phyloP scores from a whole-genome alignment of 768 basidiomycete species.

The Kwoniella dendrophila region DNA sequence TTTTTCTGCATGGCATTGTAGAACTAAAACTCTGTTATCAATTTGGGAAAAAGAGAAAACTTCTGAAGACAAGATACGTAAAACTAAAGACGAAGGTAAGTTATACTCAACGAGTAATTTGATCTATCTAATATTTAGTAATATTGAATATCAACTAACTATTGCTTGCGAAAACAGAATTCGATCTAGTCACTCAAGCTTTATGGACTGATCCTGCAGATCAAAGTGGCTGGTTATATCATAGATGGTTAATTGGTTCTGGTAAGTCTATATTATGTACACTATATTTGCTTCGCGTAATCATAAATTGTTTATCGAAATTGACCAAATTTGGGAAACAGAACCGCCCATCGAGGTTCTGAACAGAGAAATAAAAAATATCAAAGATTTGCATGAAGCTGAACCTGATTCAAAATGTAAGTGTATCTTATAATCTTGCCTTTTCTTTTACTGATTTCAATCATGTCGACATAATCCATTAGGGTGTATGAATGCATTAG shows the following conservation, averaged over 20 bases:
- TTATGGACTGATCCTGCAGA: slow-evolving; percentile 96
- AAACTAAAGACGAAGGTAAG: slow-evolving; percentile 72
- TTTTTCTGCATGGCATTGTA: slow-evolving; percentile 98
- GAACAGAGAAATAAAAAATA: slow-evolving; percentile 72
- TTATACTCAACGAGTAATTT: not conserved
- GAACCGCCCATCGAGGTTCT: slow-evolving; percentile 67
- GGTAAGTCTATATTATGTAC: slow-evolving; percentile 61
- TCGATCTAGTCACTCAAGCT: slow-evolving; percentile 87
- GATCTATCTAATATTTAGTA: not conserved
- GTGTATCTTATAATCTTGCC: slow-evolving; percentile 32
- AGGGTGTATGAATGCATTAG: slow-evolving; percentile 96
- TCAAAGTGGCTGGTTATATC: slow-evolving; percentile 97
- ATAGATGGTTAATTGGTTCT: slow-evolving; percentile 89
- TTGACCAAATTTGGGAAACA: slow-evolving; percentile 1
- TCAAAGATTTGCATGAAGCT: slow-evolving; percentile 80
- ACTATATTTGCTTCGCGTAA: no score
- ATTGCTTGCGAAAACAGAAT: slow-evolving; percentile 64
- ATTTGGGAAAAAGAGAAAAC: slow-evolving; percentile 62
- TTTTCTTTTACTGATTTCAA: no score
- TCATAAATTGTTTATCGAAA: not conserved
- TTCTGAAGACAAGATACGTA: slow-evolving; percentile 60
- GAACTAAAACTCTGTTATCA: slow-evolving; percentile 73
- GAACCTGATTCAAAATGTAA: slow-evolving; percentile 92
- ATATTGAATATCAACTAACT: not conserved
- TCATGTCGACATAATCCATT: not conserved